These are phyloP conservation scores for Suillus subaureus DNA, from an alignment of 768 basidiomycete species.

Conservation along the genomic window DNA sequence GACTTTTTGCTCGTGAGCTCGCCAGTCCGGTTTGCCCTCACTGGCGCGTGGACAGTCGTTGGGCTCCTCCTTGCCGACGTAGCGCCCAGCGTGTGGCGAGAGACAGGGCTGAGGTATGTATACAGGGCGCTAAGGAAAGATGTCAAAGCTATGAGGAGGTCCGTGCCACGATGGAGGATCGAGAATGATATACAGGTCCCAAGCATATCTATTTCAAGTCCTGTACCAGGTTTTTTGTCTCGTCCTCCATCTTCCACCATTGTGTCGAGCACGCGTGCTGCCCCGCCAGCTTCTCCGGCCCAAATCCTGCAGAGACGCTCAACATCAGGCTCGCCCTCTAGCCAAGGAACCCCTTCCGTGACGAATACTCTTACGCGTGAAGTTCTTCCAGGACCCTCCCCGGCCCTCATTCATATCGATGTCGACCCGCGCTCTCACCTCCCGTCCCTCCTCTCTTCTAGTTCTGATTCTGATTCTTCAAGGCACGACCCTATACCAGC, in stretches of 20 bases:
- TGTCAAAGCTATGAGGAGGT: slow-evolving; percentile 31
- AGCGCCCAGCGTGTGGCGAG: slow-evolving; percentile 48
- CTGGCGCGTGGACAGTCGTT: slow-evolving; percentile 54
- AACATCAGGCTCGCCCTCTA: slow-evolving; percentile 18
- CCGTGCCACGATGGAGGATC: slow-evolving; percentile 34
- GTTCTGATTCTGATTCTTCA: slow-evolving; percentile 16
- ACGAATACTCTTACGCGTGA: slow-evolving; percentile 11
- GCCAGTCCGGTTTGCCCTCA: slow-evolving; percentile 44
- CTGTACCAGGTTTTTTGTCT: neutral
- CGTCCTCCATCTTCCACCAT: slow-evolving; percentile 18
- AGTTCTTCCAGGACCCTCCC: slow-evolving; percentile 25
- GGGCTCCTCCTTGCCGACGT: slow-evolving; percentile 57
- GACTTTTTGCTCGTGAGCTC: slow-evolving; percentile 70
- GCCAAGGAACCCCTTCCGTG: slow-evolving; percentile 20
- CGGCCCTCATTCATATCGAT: slow-evolving; percentile 28
- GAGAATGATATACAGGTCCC: slow-evolving; percentile 26
- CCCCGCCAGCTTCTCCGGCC: slow-evolving; percentile 27
- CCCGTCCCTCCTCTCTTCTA: neutral
- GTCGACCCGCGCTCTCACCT: neutral
- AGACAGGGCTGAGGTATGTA: slow-evolving; percentile 39
- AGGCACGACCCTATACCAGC: slow-evolving; percentile 17
- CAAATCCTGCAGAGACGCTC: slow-evolving; percentile 14
- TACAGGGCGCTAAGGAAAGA: slow-evolving; percentile 41
- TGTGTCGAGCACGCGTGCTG: slow-evolving; percentile 13
- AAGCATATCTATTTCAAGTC: neutral